Evolutionary conservation across 208 protist genomes (phyloP).

Genomic region (Acanthamoeba lenticulata): DNA sequence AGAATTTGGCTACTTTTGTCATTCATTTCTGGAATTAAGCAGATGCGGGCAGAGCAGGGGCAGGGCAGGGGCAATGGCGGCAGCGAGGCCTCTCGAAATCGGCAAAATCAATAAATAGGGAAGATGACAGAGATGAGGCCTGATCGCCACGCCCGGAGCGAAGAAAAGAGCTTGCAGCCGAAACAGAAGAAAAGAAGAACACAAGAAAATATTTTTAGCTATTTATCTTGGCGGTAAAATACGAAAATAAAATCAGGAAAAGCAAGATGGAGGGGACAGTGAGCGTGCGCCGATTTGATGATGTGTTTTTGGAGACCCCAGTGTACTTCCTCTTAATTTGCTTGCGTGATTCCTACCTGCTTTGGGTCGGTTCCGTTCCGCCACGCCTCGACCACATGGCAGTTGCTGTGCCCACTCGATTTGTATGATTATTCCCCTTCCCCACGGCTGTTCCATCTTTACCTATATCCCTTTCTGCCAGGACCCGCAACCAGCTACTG

Average conservation of each 20-base stretch:
- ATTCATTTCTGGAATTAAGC: neutral
- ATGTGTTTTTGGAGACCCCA: constrained; percentile 36
- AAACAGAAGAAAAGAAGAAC: constrained; percentile 6
- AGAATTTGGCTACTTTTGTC: constrained; percentile 2
- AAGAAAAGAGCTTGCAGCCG: neutral
- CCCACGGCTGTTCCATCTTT: neutral
- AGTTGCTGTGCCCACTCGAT: constrained; percentile 18
- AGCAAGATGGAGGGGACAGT: neutral
- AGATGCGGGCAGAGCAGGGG: neutral
- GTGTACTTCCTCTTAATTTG: constrained; percentile 28
- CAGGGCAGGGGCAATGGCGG: neutral
- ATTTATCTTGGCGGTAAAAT: neutral
- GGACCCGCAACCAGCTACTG: neutral
- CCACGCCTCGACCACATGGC: neutral
- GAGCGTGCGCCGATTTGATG: neutral
- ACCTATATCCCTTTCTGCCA: neutral
- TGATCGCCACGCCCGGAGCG: neutral
- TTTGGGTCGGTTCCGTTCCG: neutral
- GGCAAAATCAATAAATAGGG: neutral
- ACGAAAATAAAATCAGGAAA: neutral
- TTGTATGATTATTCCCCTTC: neutral
- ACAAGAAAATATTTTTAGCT: neutral
- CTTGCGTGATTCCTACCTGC: neutral
- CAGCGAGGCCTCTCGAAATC: neutral
- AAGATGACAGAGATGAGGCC: constrained; percentile 46